These are phyloP conservation scores for Pilaira anomala DNA, from an alignment of 192 early-diverging fungal genomes.

Conservation along the genomic window DNA sequence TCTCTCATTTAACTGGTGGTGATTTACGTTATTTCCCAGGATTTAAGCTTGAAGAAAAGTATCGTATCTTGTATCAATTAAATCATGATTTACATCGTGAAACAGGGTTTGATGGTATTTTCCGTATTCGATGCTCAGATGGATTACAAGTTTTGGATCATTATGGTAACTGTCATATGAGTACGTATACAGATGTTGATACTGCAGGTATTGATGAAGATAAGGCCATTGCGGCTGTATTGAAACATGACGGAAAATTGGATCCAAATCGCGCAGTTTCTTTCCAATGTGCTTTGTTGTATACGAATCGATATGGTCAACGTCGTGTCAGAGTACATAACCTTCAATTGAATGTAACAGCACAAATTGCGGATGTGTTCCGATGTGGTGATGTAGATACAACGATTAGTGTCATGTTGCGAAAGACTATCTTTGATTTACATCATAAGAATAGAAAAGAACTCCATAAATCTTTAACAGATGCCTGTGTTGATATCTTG, in stretches of 20 bases:
- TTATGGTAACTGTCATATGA: conserved; percentile 94
- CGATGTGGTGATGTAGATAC: conserved; percentile 90
- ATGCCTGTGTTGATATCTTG: conserved; percentile 86
- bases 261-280: conserved; percentile 80
- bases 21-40: conserved; percentile 78
- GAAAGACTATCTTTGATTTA: conserved; percentile 48
- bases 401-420: conserved; percentile 80
- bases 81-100: conserved; percentile 65
- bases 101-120: conserved; percentile 84
- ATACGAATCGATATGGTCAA: conserved; percentile 88
- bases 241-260: conserved; percentile 91
- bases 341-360: conserved; percentile 73
- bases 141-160: conserved; percentile 86
- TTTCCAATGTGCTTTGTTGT: conserved; percentile 96
- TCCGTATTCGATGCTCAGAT: conserved; percentile 89
- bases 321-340: conserved; percentile 94
- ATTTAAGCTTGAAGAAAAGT: conserved; percentile 77
- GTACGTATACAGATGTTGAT: conserved; percentile 91
- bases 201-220: conserved; percentile 86
- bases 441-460: conserved; percentile 40
- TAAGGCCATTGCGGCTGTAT: conserved; percentile 79
- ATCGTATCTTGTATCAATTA: conserved; percentile 73
- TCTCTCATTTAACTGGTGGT: conserved; percentile 86
- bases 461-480: conserved; percentile 82
- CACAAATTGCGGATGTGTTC: conserved; percentile 83